Base-by-base conservation (phyloP, 2,329 filamentous ascomycete genomes). In the Mollisiaceae sp. region DNA sequence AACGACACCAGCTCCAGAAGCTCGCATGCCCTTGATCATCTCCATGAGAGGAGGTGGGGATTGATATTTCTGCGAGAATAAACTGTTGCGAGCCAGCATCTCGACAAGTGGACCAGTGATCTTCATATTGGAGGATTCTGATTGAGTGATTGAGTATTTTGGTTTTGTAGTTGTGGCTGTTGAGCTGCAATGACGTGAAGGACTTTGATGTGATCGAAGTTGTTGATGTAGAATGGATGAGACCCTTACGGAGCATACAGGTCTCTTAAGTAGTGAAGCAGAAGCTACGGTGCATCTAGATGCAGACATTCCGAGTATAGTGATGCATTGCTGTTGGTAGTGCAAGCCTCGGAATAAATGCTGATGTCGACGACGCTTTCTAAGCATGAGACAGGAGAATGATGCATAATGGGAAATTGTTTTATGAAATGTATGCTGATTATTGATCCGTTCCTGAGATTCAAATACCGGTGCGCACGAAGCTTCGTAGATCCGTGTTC, bases 41-140 rank as follows among this genome's bases (percentile, higher is more conserved):
- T 67, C 61, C 47, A 69, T 52, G 2, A 72, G 59, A 5, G 55
- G 57, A 41, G 66, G 64, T 24, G 70, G 70, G 12, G 65, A 11
- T 62, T 66, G 41, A 43, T 70, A 70, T 4, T 45, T 67, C 18
- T 64, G 43, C 6, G 65, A 55, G 32, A 68, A 57, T 63, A 68
- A 68, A 41, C 65, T 70, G 41, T 71, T 71, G 55, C 68, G 70
- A 52, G 65, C 58, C 18, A 71, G 52, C 68, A 71, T 71, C 60
- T 71, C 66, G 18, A 60, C 59, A 9, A 71, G 55, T 18, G 69
- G 61, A 45, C 66, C 63, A n/a, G 65, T 68, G 24, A 65, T 50
- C 35, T 35, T 39, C 69, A 71, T 71, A 52, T 69, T 70, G 54
- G 20, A 20, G 9, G 38, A 20, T 56, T 38, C 12, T 41, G 38